These are phyloP conservation scores for Fomitopsis betulina DNA, from an alignment of 1,284 basidiomycete species.

Conservation along the genomic window DNA sequence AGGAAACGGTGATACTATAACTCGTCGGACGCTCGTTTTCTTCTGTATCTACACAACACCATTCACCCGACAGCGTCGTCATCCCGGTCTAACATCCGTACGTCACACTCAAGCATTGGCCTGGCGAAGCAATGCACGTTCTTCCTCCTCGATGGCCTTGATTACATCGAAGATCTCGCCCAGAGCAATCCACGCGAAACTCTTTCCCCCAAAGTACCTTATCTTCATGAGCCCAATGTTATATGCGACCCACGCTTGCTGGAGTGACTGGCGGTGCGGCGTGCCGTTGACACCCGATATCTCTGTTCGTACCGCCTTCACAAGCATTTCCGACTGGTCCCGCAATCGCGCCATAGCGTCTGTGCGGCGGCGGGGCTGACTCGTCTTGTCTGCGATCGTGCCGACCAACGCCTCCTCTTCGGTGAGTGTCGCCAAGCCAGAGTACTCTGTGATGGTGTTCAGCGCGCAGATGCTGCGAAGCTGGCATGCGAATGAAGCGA, in stretches of 20 bases:
- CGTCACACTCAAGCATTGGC: neutral
- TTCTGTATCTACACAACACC: neutral
- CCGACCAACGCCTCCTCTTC: conserved; percentile 62
- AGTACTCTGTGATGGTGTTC: conserved; percentile 38
- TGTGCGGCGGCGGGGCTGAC: conserved; percentile 46
- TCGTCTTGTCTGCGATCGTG: conserved; percentile 56
- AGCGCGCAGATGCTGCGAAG: conserved; percentile 45
- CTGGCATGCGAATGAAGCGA: conserved; percentile 41
- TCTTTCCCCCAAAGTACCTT: conserved; percentile 49
- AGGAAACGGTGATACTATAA: conserved; percentile 18
- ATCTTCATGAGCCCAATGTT: conserved; percentile 33
- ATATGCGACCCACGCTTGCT: conserved; percentile 50
- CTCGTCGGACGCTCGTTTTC: neutral
- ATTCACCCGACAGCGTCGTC: neutral
- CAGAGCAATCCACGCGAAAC: conserved; percentile 58
- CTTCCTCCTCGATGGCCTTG: conserved; percentile 30
- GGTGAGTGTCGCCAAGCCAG: conserved; percentile 39
- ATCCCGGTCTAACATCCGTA: neutral
- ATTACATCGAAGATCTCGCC: conserved; percentile 45
- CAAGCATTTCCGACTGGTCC: conserved; percentile 48
- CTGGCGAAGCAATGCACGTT: conserved; percentile 1
- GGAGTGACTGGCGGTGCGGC: conserved; percentile 33
- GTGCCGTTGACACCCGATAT: conserved; percentile 43
- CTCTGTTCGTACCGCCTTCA: conserved; percentile 42
- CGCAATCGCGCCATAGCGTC: conserved; percentile 49